These are phyloP conservation scores for Chalciporus sp. DNA, from an alignment of 1,284 basidiomycete genomes.

Conservation along the genomic window DNA sequence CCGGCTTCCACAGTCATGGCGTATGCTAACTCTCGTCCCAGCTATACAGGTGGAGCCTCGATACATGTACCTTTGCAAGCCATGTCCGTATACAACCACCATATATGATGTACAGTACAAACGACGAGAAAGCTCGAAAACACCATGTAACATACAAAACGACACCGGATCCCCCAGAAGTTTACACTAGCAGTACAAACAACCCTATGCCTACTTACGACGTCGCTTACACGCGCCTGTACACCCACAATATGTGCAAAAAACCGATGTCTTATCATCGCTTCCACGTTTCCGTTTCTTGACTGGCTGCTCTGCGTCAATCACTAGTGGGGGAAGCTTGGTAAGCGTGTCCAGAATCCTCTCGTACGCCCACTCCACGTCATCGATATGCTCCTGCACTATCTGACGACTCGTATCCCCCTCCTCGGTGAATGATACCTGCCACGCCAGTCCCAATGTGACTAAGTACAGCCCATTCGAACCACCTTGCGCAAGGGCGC, in stretches of 20 bases:
- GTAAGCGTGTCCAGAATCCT: not conserved
- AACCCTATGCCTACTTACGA: not conserved
- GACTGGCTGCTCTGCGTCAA: not conserved
- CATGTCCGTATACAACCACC: too few species aligned
- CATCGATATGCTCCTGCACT: not conserved
- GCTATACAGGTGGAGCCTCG: too few species aligned
- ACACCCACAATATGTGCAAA: not conserved
- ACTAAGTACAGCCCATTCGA: not conserved
- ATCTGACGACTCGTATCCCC: not conserved
- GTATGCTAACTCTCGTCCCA: too few species aligned
- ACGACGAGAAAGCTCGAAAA: too few species aligned
- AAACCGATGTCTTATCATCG: not conserved
- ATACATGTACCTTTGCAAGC: too few species aligned
- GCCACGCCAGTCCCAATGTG: not conserved
- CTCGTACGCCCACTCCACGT: not conserved
- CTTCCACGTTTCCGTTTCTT: not conserved
- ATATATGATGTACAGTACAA: too few species aligned
- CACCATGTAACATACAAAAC: too few species aligned
- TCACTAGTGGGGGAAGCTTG: not conserved
- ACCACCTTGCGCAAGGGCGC: not conserved
- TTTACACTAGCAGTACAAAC: not conserved
- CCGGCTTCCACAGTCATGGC: too few species aligned
- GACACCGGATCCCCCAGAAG: not conserved
- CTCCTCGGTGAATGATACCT: not conserved
- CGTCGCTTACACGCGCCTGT: not conserved